Base-by-base conservation (phyloP, 2,329 filamentous ascomycete species). In the Paecilomyces sp. region DNA sequence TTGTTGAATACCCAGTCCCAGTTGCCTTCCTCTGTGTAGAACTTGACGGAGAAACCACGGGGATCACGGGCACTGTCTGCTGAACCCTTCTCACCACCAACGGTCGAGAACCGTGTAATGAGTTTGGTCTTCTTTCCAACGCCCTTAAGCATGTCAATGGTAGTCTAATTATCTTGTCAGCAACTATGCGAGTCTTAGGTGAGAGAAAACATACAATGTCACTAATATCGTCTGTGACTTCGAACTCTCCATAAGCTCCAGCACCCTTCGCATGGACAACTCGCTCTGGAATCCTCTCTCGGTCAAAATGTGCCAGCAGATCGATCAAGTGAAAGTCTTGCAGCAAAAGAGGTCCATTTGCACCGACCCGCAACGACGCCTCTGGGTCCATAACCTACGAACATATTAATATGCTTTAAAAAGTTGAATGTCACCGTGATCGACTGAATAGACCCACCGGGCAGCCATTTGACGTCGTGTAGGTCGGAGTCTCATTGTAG, bases 1-100 rank as follows among this genome's bases (percentile, higher is more conserved):
- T 90, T 90, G 77, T 89, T 90, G 62, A 83, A 85, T 15, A 90
- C 87, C 72, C 87, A 80, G 67, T 90, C 87, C 82, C 84, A 88
- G 66, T 90, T 90, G n/a, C 88, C 88, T 66, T 90, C 85, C 18
- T 87, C 84, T 0, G 88, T 90, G 41, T 86, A 82, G 75, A 91
- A 88, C 75, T 91, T 91, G 63, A 89, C 79, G 1, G 87, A 82
- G 67, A 91, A 91, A 0, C 89, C 89, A 67, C 88, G 80, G 9
- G 88, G 88, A 65, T 92, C 88, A 61, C 89, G 84, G 33, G 87
- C 88, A 64, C 84, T 86, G 67, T 91, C 88, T 60, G 88, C 81
- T 3, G 86, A 89, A 6, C 88, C 88, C 60, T 84, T 85, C 73
- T 91, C 88, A 61, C 88, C 88, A 69, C 88, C 88, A 3, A 91